phyloP scores from a whole-genome alignment of 2,329 filamentous ascomycete genomes.

The Emergomyces pasteurianus region DNA sequence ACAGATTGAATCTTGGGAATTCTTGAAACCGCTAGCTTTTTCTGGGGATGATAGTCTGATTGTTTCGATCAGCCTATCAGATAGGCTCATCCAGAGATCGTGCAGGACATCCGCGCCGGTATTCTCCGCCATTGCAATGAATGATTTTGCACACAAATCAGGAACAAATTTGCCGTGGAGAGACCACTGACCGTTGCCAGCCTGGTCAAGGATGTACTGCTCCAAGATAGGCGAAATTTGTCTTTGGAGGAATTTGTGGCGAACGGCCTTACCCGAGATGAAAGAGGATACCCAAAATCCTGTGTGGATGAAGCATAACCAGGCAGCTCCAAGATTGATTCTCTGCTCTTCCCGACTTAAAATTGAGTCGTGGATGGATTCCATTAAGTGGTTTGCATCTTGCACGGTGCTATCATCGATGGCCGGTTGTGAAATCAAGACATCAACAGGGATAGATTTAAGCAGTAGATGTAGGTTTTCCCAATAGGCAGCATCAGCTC shows the following conservation, averaged over 20 bases:
- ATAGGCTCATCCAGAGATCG: conserved; percentile 52
- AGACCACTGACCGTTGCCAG: conserved; percentile 39
- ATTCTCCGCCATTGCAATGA: conserved; percentile 26
- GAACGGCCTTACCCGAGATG: conserved; percentile 38
- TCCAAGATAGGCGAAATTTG: conserved; percentile 41
- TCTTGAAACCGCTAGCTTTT: conserved; percentile 62
- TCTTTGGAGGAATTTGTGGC: conserved; percentile 33
- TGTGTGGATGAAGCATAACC: conserved; percentile 61
- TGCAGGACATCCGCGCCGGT: conserved; percentile 39
- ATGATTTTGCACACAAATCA: conserved; percentile 28
- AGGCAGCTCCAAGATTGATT: conserved; percentile 55
- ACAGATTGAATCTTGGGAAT: conserved; percentile 58
- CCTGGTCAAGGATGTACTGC: conserved; percentile 40
- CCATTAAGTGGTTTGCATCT: conserved; percentile 49
- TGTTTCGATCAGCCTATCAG: conserved; percentile 48
- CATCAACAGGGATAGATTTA: conserved; percentile 39
- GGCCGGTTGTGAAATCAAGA: conserved; percentile 23
- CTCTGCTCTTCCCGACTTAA: conserved; percentile 62
- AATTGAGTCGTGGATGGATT: conserved; percentile 59
- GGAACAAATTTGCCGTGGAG: conserved; percentile 32
- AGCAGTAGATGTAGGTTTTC: conserved; percentile 52
- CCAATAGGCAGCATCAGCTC: conserved; percentile 65
- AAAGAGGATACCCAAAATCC: conserved; percentile 42
- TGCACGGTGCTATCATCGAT: conserved; percentile 27
- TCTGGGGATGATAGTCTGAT: conserved; percentile 69